These are phyloP conservation scores for Brassica balearica DNA, from an alignment of 441 rosid species.

Conservation along the genomic window DNA sequence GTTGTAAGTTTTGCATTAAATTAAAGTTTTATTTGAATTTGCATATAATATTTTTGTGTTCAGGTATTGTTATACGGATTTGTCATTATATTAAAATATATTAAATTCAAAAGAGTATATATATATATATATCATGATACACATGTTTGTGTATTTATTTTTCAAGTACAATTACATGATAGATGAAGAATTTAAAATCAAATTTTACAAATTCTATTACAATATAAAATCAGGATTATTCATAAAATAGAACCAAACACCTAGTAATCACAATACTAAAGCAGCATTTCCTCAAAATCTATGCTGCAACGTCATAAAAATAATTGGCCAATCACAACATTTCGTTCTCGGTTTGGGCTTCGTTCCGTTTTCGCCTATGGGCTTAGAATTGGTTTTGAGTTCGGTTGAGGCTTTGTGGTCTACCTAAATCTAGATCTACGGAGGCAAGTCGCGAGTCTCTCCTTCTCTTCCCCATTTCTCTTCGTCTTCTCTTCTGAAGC, in stretches of 20 bases:
- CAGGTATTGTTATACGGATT: not conserved
- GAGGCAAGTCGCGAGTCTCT: too few species aligned
- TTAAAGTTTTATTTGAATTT: not conserved
- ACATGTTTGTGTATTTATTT: not conserved
- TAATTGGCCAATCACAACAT: too few species aligned
- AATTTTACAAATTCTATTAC: not conserved
- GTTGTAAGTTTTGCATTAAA: not conserved
- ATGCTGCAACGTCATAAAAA: too few species aligned
- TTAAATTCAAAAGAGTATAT: not conserved
- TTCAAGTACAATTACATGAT: not conserved
- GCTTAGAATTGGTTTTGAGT: too few species aligned
- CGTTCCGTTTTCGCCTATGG: too few species aligned
- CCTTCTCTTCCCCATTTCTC: too few species aligned
- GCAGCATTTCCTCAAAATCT: too few species aligned
- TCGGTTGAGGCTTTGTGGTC: too few species aligned
- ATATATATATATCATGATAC: not conserved
- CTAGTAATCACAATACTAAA: not conserved
- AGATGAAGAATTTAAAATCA: not conserved
- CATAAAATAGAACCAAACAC: not conserved
- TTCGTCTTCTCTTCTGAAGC: too few species aligned
- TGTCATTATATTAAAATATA: not conserved
- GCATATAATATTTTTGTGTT: not conserved
- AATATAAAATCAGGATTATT: not conserved
- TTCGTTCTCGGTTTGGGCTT: too few species aligned
- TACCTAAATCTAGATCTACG: too few species aligned